Percentiles rank a stretch among this genome's conserved stretches.
These are phyloP conservation scores for Neurospora sp. DNA, from an alignment of 2,329 filamentous ascomycete species.

Conservation along the genomic window DNA sequence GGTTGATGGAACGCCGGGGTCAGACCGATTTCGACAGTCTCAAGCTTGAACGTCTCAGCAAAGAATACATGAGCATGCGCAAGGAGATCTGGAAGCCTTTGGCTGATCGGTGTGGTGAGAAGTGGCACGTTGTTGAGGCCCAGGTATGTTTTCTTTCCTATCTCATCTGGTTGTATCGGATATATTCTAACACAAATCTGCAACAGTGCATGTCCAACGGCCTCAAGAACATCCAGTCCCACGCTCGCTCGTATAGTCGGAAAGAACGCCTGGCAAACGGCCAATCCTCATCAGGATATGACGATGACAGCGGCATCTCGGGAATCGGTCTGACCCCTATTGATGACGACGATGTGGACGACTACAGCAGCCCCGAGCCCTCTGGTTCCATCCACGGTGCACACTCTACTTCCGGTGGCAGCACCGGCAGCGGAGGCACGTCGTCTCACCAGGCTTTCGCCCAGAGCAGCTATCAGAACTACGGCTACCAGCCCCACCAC, in stretches of 20 bases:
- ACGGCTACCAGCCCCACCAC: constrained; percentile 20
- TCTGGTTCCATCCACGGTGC: constrained; percentile 27
- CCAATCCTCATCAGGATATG: constrained; percentile 39
- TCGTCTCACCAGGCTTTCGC: constrained; percentile 13
- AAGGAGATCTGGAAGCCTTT: constrained; percentile 75
- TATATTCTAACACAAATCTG: constrained; percentile 6
- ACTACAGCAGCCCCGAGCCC: constrained; percentile 46
- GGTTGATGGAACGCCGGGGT: constrained; percentile 66
- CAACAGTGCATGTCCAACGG: constrained; percentile 72
- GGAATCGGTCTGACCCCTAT: constrained; percentile 48
- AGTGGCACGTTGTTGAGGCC: constrained; percentile 61
- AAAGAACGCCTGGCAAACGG: constrained; percentile 50
- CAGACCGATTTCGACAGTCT: constrained; percentile 70
- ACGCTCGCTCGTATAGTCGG: constrained; percentile 54
- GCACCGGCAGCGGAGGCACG: constrained; percentile 23
- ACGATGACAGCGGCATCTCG: constrained; percentile 64
- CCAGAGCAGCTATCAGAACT: constrained; percentile 15
- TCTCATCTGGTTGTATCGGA: neutral
- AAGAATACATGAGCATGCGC: constrained; percentile 69
- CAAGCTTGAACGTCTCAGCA: constrained; percentile 64
- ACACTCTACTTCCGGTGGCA: constrained; percentile 30
- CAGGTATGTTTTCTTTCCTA: constrained; percentile 40
- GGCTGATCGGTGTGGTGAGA: constrained; percentile 68
- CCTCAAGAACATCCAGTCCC: constrained; percentile 68
- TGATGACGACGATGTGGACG: constrained; percentile 46